phyloP scores from a whole-genome alignment of 805 yeast genomes.

The Candida corydali region DNA sequence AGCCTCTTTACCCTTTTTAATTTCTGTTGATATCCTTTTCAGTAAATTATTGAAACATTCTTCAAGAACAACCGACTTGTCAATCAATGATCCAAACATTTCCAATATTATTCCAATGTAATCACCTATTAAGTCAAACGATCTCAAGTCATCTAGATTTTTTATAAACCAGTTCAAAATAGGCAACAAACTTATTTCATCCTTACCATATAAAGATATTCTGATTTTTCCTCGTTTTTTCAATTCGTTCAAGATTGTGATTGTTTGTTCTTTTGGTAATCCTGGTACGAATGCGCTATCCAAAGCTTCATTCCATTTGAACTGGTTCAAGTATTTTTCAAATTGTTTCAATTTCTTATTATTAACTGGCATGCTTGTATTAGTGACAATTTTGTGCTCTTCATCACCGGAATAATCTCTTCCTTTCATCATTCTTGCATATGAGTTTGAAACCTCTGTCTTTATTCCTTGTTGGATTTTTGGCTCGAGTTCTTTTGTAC shows the following conservation, averaged over 20 bases:
- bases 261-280: conserved; percentile 71
- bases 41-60: conserved; percentile 62
- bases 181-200: conserved; percentile 83
- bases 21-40: conserved; percentile 62
- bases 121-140: conserved; percentile 59
- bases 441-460: conserved; percentile 53
- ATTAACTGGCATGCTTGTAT: conserved; percentile 37
- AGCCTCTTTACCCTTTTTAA: conserved; percentile 80
- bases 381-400: conserved; percentile 68
- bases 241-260: conserved; percentile 81
- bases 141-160: conserved; percentile 75
- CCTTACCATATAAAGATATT: conserved; percentile 75
- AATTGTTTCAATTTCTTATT: conserved; percentile 68
- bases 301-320: conserved; percentile 90
- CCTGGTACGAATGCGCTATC: conserved; percentile 83
- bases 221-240: conserved; percentile 85
- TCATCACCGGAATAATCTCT: conserved; percentile 87
- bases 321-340: conserved; percentile 80
- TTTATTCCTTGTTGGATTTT: conserved; percentile 48
- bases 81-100: conserved; percentile 71
- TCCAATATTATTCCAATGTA: conserved; percentile 66
- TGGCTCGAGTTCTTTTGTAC: conserved; percentile 77
- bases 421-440: conserved; percentile 83
- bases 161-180: conserved; percentile 77
- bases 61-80: conserved; percentile 70